These are phyloP conservation scores for Magnaporthales sp. DNA, from an alignment of 2,329 filamentous ascomycete species.

Conservation along the genomic window DNA sequence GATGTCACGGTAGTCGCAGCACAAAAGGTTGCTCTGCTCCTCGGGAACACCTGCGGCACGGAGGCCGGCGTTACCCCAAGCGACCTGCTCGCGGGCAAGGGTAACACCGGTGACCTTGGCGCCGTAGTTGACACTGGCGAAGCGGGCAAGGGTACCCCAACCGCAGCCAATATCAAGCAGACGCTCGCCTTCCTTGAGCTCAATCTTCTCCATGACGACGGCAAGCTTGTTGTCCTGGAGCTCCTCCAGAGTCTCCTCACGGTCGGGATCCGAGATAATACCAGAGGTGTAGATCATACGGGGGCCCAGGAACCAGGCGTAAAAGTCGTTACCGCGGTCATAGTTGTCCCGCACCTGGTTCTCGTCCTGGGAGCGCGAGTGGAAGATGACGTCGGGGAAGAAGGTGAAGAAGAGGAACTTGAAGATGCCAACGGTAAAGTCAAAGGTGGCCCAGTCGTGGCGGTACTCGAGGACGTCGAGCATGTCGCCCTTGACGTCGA, in stretches of 20 bases:
- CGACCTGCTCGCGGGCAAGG: constrained; percentile 90
- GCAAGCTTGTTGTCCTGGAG: constrained; percentile 97
- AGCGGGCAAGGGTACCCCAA: constrained; percentile 93
- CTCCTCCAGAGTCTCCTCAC: constrained; percentile 86
- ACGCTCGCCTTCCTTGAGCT: constrained; percentile 67
- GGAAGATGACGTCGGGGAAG: constrained; percentile 84
- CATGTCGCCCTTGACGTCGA: constrained; percentile 90
- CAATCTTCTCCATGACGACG: constrained; percentile 93
- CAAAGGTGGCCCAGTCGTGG: constrained; percentile 95
- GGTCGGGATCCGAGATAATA: constrained; percentile 78
- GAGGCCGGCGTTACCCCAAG: constrained; percentile 89
- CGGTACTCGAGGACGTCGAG: constrained; percentile 87
- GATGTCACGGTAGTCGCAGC: constrained; percentile 96
- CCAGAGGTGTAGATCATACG: constrained; percentile 99
- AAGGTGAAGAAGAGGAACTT: constrained; percentile 83
- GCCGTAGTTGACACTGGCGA: constrained; percentile 86
- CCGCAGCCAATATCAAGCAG: constrained; percentile 95
- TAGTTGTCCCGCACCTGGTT: constrained; percentile 98
- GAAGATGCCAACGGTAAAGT: constrained; percentile 78
- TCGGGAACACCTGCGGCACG: constrained; percentile 75
- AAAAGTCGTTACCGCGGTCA: constrained; percentile 96
- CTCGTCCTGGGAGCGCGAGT: constrained; percentile 64
- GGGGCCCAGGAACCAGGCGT: constrained; percentile 95
- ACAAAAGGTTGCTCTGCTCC: constrained; percentile 83
- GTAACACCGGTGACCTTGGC: constrained; percentile 79